Base-by-base conservation (phyloP, 1,139 yeast species). In the Yamadazyma spencermartinsiae region DNA sequence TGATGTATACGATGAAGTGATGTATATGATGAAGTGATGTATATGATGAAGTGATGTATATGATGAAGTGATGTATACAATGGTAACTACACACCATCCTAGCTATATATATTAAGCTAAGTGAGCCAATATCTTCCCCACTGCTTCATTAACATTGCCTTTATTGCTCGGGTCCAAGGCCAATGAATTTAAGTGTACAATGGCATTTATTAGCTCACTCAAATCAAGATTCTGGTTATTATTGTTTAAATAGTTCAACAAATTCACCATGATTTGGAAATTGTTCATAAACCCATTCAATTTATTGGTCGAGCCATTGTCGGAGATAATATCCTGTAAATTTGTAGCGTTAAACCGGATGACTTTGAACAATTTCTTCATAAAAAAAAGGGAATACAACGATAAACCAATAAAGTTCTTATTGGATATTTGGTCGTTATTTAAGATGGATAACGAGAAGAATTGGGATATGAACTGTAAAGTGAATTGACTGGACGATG, bases 391-490 rank as follows among this genome's bases (percentile, higher is more conserved):
- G 20, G 59, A 39, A 23, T 44, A 43, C 15, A 54, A 38, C 9
- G 54, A 44, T 11, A 54, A 26, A 20, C 46, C 50, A 25, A 48
- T 36, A 4, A 28, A 20, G 15, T 43, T 41, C 24, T 43, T 45
- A 28, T 31, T 28, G 25, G 16, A 34, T 8, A 41, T 40, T 31
- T 46, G 48, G 6, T 44, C 42, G 21, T 39, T 46, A 20, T 60
- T 63, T n/a, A 56, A 46, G 9, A 63, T 47, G n/a, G 67, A 48
- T 34, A 70, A 56, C 7, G 72, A 59, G 46, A 69, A 70, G 17
- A 69, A 68, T 45, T 66, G 67, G 24, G 71, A 66, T 32, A 69
- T 53, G 42, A 67, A 72, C 42, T 70, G 74, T 20, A 70, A 55
- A 4, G 73, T 63, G 48, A 68, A 69, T 45, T 69, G 75, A 30